Percentiles rank a stretch among this genome's conserved stretches.
These are phyloP conservation scores for Begonia fuchsioides DNA, from an alignment of 306 rosid genomes.

Conservation along the genomic window DNA sequence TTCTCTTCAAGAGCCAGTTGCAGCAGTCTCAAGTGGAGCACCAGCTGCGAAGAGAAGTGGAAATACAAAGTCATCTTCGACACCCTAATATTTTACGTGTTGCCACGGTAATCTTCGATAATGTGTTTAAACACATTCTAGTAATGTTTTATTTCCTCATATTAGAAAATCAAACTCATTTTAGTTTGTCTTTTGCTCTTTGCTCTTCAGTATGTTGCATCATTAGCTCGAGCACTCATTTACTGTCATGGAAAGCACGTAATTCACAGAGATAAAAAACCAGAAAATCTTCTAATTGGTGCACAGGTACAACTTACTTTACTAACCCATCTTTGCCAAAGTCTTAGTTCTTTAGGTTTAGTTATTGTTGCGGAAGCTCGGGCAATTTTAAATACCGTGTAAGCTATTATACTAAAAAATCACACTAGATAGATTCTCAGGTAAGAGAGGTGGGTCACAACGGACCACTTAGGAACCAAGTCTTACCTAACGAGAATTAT, in stretches of 20 bases:
- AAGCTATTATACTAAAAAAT: too few relatives aligned
- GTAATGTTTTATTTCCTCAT: not conserved
- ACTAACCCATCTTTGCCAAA: conserved; percentile 6
- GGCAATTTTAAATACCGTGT: too few relatives aligned
- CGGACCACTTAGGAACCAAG: too few relatives aligned
- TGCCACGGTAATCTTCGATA: conserved; percentile 66
- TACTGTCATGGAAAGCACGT: conserved; percentile 99
- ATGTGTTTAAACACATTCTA: not conserved
- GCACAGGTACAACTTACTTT: conserved; percentile 48
- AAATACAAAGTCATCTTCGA: conserved; percentile 95
- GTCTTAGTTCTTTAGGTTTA: conserved; percentile 6
- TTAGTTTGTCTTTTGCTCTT: conserved; percentile 1
- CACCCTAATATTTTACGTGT: conserved; percentile 90
- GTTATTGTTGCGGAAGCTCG: too few relatives aligned
- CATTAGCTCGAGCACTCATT: conserved; percentile 92
- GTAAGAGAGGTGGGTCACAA: too few relatives aligned
- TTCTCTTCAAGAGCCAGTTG: conserved; percentile 88
- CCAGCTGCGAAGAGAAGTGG: conserved; percentile 95
- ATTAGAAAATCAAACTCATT: not conserved
- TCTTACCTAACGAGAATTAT: too few relatives aligned
- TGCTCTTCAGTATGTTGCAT: conserved; percentile 63
- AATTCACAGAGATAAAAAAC: conserved; percentile 93
- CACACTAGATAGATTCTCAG: too few relatives aligned
- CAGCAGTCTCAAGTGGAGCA: conserved; percentile 99
- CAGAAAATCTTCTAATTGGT: conserved; percentile 92